Evolutionary conservation across 805 yeast species (phyloP).

Genomic region (Limtongia smithiae): DNA sequence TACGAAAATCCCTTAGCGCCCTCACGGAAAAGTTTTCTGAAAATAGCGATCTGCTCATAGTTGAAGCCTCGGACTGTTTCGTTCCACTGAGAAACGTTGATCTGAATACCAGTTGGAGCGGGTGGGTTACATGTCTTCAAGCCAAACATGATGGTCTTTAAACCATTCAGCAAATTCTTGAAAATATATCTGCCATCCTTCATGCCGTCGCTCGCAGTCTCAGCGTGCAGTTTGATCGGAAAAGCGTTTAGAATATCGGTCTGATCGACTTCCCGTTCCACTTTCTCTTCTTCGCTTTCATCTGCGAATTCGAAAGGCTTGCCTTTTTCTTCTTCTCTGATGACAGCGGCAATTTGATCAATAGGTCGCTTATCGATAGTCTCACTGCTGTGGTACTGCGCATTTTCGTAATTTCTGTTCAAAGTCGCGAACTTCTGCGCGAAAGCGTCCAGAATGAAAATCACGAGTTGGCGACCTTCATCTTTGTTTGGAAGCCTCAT

Average conservation of each 20-base stretch:
- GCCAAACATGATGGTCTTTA: slow-evolving; percentile 86
- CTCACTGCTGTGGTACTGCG: slow-evolving; percentile 20
- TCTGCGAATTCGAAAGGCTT: slow-evolving; percentile 28
- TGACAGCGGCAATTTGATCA: slow-evolving; percentile 23
- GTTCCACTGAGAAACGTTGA: slow-evolving; percentile 64
- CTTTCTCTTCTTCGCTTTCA: slow-evolving; percentile 6
- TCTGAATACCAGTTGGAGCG: slow-evolving; percentile 49
- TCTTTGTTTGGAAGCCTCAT: slow-evolving; percentile 74
- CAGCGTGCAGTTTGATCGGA: slow-evolving; percentile 60
- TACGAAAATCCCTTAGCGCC: slow-evolving; percentile 76
- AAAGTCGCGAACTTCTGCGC: slow-evolving; percentile 74
- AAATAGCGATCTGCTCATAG: slow-evolving; percentile 74
- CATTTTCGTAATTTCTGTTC: slow-evolving; percentile 58
- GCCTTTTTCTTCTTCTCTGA: slow-evolving; percentile 26
- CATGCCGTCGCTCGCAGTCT: slow-evolving; percentile 52
- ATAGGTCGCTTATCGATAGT: slow-evolving; percentile 24
- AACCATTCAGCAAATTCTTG: slow-evolving; percentile 82
- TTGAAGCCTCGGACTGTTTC: slow-evolving; percentile 81
- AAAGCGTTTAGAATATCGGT: slow-evolving; percentile 43
- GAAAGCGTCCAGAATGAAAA: slow-evolving; percentile 83
- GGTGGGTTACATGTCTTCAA: slow-evolving; percentile 87
- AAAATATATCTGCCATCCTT: slow-evolving; percentile 68
- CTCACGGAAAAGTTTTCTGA: slow-evolving; percentile 75
- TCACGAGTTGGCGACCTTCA: slow-evolving; percentile 71
- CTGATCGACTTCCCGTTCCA: slow-evolving; percentile 38